Base-by-base conservation (phyloP, 2,329 filamentous ascomycete species). In the Curvularia hawaiiensis region DNA sequence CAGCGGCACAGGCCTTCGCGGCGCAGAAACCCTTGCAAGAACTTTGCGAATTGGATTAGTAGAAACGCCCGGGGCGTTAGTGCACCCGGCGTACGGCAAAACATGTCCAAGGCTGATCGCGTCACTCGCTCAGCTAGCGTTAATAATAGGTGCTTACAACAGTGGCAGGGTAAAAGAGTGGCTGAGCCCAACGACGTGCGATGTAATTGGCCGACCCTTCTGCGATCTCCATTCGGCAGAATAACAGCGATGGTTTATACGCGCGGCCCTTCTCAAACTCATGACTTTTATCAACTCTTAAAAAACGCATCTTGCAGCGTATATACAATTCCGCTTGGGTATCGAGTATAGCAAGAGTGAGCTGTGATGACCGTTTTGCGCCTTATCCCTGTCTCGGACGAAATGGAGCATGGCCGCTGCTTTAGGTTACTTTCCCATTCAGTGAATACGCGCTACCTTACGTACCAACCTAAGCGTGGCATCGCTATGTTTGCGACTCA, bases 131-230 rank as follows among this genome's bases (percentile, higher is more conserved):
- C 26, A 41, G 41, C 41, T 47, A 50, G 46, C 45, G 47, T 24
- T 50, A 58, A 47, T 55, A 46, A 58, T 58, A 55, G 55, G 33
- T n/a, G 40, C 40, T 43, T 46, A 47, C 44, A 28, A n/a, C 26
- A 14, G 55, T 54, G 55, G 54, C 49, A 31, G 22, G 31, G 46
- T 12, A 8, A 8, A 47, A 31, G 8, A 14, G 54, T 57, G 50
- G 45, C 50, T 33, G 51, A 50, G 50, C 30, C 11, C 14, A 31
- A 26, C 35, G 48, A 24, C 49, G 43, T 43, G 43, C 44, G 26
- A 30, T 43, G 22, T 33, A 44, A 56, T 56, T 49, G 50, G 44
- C 38, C 30, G 22, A 41, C 11, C 7, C 38, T 6, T 28, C 22
- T 35, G n/a, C 26, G 22, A 50, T 30, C 35, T 30, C 18, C n/a